These are phyloP conservation scores for Polymyxa betae DNA, from an alignment of 208 protist species.

Conservation along the genomic window DNA sequence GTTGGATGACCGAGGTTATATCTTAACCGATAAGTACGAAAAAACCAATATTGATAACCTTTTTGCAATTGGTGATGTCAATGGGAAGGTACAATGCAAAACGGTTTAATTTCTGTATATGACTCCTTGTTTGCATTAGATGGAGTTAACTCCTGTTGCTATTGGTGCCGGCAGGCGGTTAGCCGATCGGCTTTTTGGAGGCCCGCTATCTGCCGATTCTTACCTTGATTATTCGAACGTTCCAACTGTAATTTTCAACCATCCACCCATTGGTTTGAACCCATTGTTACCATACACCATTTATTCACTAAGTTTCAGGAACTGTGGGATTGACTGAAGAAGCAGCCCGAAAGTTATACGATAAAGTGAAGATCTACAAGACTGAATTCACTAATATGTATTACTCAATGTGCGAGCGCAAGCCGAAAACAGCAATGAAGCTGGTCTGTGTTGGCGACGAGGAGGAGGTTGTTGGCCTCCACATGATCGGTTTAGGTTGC, in stretches of 20 bases:
- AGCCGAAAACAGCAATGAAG: constrained; percentile 52
- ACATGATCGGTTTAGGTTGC: constrained; percentile 82
- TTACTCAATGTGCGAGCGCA: constrained; percentile 34
- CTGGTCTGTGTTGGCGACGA: background rate
- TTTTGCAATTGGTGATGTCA: constrained; percentile 46
- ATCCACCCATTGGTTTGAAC: constrained; percentile 76
- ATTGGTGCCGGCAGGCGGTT: constrained; percentile 75
- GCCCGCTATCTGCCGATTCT: background rate
- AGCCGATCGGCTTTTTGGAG: constrained; percentile 73
- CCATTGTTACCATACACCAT: too few species aligned
- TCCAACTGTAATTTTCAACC: constrained; percentile 77
- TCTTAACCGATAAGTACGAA: constrained; percentile 5
- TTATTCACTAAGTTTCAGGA: constrained; percentile 8
- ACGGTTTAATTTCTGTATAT: background rate
- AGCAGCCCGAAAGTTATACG: background rate
- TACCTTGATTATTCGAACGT: constrained; percentile 74
- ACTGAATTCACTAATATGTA: constrained; percentile 43
- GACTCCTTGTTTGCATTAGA: background rate
- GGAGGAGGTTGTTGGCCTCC: constrained; percentile 81
- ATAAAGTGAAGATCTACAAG: background rate
- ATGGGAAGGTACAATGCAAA: background rate
- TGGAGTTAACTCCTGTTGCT: constrained; percentile 76
- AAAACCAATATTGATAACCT: background rate
- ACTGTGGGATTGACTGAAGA: constrained; percentile 22
- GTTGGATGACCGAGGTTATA: background rate